These are phyloP conservation scores for Leishmania aethiopica DNA, from an alignment of 208 protist species.

Conservation along the genomic window DNA sequence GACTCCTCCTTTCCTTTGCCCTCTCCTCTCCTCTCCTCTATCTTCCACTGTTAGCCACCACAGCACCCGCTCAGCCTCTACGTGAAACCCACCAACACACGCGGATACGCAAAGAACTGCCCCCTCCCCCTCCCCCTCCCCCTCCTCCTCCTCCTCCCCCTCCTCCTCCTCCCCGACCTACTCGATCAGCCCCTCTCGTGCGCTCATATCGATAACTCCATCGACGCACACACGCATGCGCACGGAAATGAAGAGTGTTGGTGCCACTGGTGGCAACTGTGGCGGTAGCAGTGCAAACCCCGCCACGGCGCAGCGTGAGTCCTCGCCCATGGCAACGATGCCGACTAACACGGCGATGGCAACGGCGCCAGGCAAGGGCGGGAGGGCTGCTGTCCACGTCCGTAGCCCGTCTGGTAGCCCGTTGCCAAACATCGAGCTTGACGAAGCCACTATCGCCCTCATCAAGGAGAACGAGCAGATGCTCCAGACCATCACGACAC, in stretches of 20 bases:
- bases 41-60: background rate
- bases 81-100: background rate
- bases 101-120: background rate
- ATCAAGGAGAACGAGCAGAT: slow-evolving; percentile 70
- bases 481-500: slow-evolving; percentile 43
- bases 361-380: background rate
- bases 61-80: background rate
- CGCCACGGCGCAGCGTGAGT: slow-evolving; percentile 15
- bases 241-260: background rate
- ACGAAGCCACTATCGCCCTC: slow-evolving; percentile 37
- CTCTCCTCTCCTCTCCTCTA: background rate
- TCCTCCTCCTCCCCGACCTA: background rate
- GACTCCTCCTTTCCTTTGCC: background rate
- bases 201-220: background rate
- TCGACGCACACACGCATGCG: background rate
- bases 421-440: slow-evolving; percentile 36
- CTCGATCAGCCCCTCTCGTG: background rate
- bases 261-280: background rate
- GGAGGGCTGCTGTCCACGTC: background rate
- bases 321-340: slow-evolving; percentile 28
- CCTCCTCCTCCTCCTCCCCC: background rate
- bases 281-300: background rate
- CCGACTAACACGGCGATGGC: slow-evolving; percentile 24
- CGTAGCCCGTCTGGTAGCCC: slow-evolving; percentile 30
- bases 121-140: background rate